Conservation (phyloP, 2,329 filamentous ascomycete genomes). For the Nemania sp. region DNA sequence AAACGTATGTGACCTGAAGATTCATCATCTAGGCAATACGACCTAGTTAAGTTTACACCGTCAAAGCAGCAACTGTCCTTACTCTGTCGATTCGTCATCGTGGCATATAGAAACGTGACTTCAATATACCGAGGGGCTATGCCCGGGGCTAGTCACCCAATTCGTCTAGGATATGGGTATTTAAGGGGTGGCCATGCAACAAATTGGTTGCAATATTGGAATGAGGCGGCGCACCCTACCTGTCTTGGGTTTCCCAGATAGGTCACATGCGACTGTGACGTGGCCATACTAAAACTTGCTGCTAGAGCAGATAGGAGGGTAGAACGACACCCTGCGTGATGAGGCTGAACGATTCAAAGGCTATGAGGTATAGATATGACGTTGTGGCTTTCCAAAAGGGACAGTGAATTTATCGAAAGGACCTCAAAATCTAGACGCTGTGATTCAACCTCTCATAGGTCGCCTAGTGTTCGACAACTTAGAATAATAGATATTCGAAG, state of each 20-base stretch:
- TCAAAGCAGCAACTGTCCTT: background rate
- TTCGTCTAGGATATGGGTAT: background rate
- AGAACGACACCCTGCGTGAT: background rate
- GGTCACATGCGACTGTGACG: background rate
- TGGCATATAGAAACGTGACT: background rate
- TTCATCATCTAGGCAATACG: background rate
- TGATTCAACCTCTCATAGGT: constrained; percentile 43
- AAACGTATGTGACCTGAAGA: constrained; percentile 9
- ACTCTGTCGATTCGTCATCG: background rate
- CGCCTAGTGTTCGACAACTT: constrained; percentile 42
- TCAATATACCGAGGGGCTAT: constrained; percentile 10
- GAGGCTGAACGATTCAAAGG: constrained; percentile 5
- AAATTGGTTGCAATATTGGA: constrained; percentile 11
- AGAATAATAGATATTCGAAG: constrained; percentile 45
- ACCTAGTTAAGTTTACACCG: background rate
- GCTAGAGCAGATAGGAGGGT: background rate
- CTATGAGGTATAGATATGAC: background rate
- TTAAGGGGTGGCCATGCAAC: background rate
- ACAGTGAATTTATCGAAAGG: constrained; percentile 31
- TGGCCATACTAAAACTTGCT: background rate
- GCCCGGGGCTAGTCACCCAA: background rate
- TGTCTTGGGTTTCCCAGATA: background rate
- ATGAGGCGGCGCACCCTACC: background rate
- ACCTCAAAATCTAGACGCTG: constrained; percentile 41
- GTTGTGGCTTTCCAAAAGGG: background rate